A percentile compares a stretch with the other conserved stretches of the same genome.
Evolutionary conservation across 2,329 filamentous ascomycete genomes (phyloP).

Genomic region (Epichloe sibirici): DNA sequence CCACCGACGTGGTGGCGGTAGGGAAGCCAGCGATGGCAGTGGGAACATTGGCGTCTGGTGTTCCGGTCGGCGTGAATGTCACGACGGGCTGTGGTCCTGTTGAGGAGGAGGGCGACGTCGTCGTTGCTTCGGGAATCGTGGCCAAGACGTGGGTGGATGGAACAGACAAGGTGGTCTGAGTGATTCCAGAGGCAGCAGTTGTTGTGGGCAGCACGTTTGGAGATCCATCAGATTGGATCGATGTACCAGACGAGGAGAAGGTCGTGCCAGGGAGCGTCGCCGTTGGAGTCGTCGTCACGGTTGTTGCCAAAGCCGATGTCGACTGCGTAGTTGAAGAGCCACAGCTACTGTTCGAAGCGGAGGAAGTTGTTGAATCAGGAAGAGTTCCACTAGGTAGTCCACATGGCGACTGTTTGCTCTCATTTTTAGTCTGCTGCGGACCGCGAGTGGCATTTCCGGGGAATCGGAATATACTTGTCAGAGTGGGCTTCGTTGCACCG

Average conservation of each 20-base stretch:
- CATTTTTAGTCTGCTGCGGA: not conserved
- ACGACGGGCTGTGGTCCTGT: slow-evolving; percentile 5
- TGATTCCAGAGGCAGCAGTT: not conserved
- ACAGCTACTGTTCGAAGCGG: not conserved
- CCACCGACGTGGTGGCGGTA: slow-evolving; percentile 27
- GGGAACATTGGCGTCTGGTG: slow-evolving; percentile 27
- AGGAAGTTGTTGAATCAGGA: not conserved
- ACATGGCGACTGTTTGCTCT: not conserved
- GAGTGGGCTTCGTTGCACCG: not conserved
- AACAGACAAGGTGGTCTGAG: not conserved
- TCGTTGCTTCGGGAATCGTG: not conserved
- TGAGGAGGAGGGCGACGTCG: not conserved
- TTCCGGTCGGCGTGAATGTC: slow-evolving; percentile 21
- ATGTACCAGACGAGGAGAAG: not conserved
- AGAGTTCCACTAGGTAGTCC: not conserved
- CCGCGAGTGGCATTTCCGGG: not conserved
- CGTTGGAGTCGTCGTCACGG: not conserved
- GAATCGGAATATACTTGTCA: not conserved
- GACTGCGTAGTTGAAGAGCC: not conserved
- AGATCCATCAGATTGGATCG: not conserved
- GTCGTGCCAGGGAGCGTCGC: not conserved
- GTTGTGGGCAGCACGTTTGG: not conserved
- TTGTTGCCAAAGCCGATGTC: not conserved
- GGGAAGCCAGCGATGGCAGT: slow-evolving; percentile 26
- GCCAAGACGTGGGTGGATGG: not conserved